Evolutionary conservation across 2,329 filamentous ascomycete species (phyloP), one percentile per base, ranked within the genome.

Genomic region (Fusarium floridanum): DNA sequence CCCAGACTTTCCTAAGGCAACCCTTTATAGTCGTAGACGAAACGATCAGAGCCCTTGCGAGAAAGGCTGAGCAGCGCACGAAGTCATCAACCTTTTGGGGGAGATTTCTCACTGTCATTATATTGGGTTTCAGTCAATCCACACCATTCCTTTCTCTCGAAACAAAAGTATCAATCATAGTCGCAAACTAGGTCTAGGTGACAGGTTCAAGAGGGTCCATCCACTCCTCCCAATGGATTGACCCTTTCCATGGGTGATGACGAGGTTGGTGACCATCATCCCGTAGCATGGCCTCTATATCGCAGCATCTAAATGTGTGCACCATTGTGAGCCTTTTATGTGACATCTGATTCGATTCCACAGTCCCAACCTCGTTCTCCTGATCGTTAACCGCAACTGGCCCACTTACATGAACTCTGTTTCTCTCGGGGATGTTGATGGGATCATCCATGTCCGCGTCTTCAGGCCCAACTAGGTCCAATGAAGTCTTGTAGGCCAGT

Each of bases 211-310:
- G 53, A 14, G 48, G 24, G 17, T 69, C 20, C 4, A 39, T 37
- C 65, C 67, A 70, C 6, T 41, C 22, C 37, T 60, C 8, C 53
- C 66, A 68, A 16, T 68, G 36, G 6, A 20, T 41, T 29, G 34
- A 56, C 17, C 64, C 50, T 3, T 20, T 32, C 59, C 65, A 68
- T 9, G 53, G 56, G 11, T 34, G 17, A 12, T 20, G 17, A 29
- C 29, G 9, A 10, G 53, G 50, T 1, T 22, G 34, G 22, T 67
- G 39, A 9, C 27, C 36, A 16, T 60, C 65, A 36, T 68, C 59
- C 0, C 22, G 29, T 0, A 68, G 12, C 36, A 70, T 43, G 4
- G 24, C 39, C 5, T 60, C 53, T 6, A 64, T 3, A 34, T 64
- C 41, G 4, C 8, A 24, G 17, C 66, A 53, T 39, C 55, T 64